A percentile compares a stretch with the other conserved stretches of the same genome.
Evolutionary conservation across 2,329 filamentous ascomycete species (phyloP).

Genomic region (Decorospora gaudefroyi): DNA sequence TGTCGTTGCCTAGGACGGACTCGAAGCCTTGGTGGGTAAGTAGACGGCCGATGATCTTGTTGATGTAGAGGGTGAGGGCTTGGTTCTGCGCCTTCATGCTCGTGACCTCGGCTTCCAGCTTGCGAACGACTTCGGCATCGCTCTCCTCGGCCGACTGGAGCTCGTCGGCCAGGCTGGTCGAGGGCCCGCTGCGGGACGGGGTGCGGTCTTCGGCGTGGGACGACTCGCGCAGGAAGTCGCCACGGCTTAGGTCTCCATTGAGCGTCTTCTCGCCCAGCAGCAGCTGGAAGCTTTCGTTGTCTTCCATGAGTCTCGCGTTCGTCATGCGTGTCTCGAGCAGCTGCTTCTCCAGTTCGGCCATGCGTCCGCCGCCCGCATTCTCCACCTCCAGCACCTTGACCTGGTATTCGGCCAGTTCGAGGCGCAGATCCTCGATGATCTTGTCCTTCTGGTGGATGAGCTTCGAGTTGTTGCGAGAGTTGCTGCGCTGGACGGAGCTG

Average conservation of each 20-base stretch:
- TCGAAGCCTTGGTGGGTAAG: slow-evolving; percentile 95
- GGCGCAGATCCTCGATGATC: slow-evolving; percentile 85
- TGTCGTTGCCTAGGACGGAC: slow-evolving; percentile 81
- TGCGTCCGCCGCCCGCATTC: slow-evolving; percentile 83
- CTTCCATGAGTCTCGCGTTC: slow-evolving; percentile 94
- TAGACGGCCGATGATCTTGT: slow-evolving; percentile 96
- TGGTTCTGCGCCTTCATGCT: slow-evolving; percentile 92
- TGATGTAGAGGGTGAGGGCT: slow-evolving; percentile 94
- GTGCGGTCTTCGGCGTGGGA: slow-evolving; percentile 41
- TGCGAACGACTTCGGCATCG: slow-evolving; percentile 59
- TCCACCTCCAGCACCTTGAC: slow-evolving; percentile 95
- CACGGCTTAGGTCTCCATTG: slow-evolving; percentile 87
- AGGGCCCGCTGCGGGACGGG: slow-evolving; percentile 42
- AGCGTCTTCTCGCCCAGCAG: slow-evolving; percentile 93
- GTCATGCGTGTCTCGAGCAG: slow-evolving; percentile 93
- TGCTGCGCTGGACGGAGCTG: slow-evolving; percentile 80
- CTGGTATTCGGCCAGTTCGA: slow-evolving; percentile 92
- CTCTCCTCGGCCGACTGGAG: slow-evolving; percentile 67
- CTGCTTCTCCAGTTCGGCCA: slow-evolving; percentile 87
- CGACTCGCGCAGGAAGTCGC: slow-evolving; percentile 70
- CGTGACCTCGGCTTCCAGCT: slow-evolving; percentile 78
- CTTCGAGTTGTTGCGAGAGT: slow-evolving; percentile 87
- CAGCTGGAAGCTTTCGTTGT: slow-evolving; percentile 97
- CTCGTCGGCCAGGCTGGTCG: slow-evolving; percentile 71
- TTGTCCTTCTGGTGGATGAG: slow-evolving; percentile 94